Conservation (phyloP, 2,329 filamentous ascomycete species). For the Colletotrichum chrysophilum region DNA sequence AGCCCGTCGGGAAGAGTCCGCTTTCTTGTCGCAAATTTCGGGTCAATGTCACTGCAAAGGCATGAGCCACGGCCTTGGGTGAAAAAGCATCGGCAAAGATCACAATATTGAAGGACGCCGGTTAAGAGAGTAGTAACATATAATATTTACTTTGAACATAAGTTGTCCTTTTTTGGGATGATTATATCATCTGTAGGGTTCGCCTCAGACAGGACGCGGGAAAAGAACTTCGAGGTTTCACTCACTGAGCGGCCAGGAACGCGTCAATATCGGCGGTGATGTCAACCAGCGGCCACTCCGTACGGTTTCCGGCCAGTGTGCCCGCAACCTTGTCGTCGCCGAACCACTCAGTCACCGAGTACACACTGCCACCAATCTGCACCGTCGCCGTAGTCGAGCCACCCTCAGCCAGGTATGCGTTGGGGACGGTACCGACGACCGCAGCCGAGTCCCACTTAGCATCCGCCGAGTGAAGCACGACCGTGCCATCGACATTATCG, state of each 20-base stretch:
- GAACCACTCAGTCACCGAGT: conserved; percentile 13
- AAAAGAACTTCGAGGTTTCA: neutral
- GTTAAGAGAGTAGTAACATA: neutral
- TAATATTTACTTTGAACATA: neutral
- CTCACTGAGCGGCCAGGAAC: neutral
- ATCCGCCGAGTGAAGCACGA: conserved; percentile 41
- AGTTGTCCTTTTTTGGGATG: neutral
- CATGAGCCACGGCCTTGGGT: neutral
- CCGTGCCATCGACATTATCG: conserved; percentile 34
- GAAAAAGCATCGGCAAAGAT: neutral
- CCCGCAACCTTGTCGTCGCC: neutral
- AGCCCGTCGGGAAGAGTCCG: neutral
- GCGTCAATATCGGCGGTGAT: conserved; percentile 6
- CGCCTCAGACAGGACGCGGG: neutral
- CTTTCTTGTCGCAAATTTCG: neutral
- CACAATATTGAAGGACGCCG: neutral
- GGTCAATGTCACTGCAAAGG: neutral
- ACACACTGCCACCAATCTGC: conserved; percentile 17
- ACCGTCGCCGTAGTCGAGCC: neutral
- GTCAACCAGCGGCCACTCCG: conserved; percentile 10
- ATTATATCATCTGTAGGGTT: neutral
- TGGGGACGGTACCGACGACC: conserved; percentile 36
- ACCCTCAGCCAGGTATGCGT: conserved; percentile 1
- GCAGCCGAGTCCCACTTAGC: conserved; percentile 38
- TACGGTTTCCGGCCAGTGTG: conserved; percentile 13